Evolutionary conservation across 176 grass and related monocot species (phyloP).

Genomic region (Rhynchospora pubera): DNA sequence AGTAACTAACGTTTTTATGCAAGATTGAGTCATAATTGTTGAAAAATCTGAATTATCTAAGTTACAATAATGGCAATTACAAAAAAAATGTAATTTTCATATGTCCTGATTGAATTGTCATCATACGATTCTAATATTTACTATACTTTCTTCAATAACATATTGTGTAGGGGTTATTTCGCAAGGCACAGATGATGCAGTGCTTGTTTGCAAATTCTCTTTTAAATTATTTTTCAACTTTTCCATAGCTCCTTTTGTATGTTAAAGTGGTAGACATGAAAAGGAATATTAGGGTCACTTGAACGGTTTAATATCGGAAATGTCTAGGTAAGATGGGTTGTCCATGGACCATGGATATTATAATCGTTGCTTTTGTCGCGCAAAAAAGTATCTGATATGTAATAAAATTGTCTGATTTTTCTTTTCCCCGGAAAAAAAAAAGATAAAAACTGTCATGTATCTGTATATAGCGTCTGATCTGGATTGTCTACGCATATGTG

Average conservation of each 20-base stretch:
- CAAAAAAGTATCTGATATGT: not conserved
- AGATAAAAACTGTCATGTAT: not conserved
- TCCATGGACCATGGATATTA: not conserved
- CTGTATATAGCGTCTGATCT: not conserved
- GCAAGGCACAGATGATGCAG: not conserved
- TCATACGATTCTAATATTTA: not conserved
- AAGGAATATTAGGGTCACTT: not conserved
- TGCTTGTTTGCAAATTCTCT: not conserved
- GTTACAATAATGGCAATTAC: not conserved
- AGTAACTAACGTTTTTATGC: not conserved
- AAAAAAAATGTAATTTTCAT: not conserved
- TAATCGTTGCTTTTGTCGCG: not conserved
- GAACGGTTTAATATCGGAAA: conserved; percentile 8
- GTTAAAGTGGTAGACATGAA: not conserved
- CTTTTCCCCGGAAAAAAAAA: not conserved
- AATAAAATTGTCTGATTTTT: not conserved
- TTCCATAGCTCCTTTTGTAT: not conserved
- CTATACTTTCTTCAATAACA: not conserved
- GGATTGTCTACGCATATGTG: not conserved
- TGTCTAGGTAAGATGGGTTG: not conserved
- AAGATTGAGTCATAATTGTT: not conserved
- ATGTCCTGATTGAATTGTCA: not conserved
- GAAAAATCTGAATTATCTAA: not conserved
- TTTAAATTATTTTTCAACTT: not conserved
- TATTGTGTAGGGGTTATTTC: not conserved